phyloP scores from a whole-genome alignment of 2,329 filamentous ascomycete genomes.

The Sporothrix brasiliensis region DNA sequence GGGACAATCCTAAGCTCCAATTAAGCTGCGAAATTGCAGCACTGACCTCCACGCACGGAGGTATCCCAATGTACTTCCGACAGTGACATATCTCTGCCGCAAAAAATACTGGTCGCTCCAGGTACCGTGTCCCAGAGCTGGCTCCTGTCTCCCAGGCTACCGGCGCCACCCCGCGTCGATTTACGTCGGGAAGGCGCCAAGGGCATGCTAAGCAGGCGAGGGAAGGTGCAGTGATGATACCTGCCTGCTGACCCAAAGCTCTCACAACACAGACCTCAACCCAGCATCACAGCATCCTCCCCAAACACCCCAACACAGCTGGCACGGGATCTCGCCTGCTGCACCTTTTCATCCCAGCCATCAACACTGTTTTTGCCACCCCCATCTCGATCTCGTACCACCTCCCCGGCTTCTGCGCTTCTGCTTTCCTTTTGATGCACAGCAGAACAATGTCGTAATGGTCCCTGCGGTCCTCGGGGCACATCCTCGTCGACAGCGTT shows the following conservation, averaged over 20 bases:
- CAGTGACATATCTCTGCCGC: not conserved
- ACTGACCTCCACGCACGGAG: rapidly evolving
- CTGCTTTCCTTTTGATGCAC: not conserved
- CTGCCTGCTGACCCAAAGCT: constrained; percentile 4
- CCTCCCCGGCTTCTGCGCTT: too few species aligned
- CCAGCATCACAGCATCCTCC: not conserved
- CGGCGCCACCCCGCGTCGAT: constrained; percentile 29
- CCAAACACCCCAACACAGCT: not conserved
- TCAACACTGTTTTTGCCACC: constrained; percentile 12
- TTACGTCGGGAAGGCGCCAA: constrained; percentile 18
- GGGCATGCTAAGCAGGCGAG: constrained; percentile 4
- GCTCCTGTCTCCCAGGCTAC: not conserved
- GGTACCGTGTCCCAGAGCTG: not conserved
- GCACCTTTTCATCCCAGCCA: constrained; percentile 2
- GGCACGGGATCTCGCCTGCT: constrained; percentile 13
- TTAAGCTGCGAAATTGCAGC: not conserved
- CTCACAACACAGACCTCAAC: not conserved
- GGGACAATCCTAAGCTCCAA: not conserved
- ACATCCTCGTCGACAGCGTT: constrained; percentile 5
- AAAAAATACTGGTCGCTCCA: not conserved
- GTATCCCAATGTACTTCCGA: not conserved
- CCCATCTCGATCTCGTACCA: constrained; percentile 1
- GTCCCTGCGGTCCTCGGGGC: constrained; percentile 21
- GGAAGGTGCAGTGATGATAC: constrained; percentile 17
- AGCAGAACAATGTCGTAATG: constrained; percentile 24